Evolutionary conservation across 148 eudicot genomes (phyloP).

Genomic region (Camellia lanceoleosa): DNA sequence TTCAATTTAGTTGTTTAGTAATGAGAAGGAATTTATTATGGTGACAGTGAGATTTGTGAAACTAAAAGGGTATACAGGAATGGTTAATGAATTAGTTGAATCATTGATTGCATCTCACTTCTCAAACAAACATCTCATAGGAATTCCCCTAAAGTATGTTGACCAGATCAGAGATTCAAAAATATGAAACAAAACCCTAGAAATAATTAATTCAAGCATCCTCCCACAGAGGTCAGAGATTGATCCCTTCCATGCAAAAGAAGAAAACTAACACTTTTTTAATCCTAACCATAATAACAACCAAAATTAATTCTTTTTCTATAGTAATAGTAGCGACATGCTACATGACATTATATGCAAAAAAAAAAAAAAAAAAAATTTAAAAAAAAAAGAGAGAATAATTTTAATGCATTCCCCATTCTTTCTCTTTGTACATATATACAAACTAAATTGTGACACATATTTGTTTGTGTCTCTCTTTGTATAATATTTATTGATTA

Average conservation of each 20-base stretch:
- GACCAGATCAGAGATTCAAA: conserved; percentile 35
- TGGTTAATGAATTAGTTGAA: too few species aligned
- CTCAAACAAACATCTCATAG: too few species aligned
- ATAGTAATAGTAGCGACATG: conserved; percentile 20
- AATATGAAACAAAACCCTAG: conserved; percentile 20
- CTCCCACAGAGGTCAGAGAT: conserved; percentile 29
- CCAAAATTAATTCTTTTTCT: background rate
- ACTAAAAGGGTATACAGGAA: too few species aligned
- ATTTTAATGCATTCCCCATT: background rate
- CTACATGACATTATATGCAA: conserved; percentile 9
- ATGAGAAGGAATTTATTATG: too few species aligned
- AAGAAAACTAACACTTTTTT: conserved; percentile 19
- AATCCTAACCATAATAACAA: conserved; percentile 15
- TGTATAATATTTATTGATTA: background rate
- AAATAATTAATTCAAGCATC: background rate
- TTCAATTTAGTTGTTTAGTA: too few species aligned
- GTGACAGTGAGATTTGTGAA: too few species aligned
- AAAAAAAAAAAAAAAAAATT: background rate
- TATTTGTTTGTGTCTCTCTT: background rate
- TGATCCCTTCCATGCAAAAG: conserved; percentile 36
- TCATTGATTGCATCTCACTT: too few species aligned
- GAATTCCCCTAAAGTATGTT: conserved; percentile 9
- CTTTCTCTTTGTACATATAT: background rate
- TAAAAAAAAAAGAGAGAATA: background rate
- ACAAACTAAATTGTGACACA: background rate